Evolutionary conservation across 257 asterid genomes (phyloP).

Genomic region (Avicennia marina): DNA sequence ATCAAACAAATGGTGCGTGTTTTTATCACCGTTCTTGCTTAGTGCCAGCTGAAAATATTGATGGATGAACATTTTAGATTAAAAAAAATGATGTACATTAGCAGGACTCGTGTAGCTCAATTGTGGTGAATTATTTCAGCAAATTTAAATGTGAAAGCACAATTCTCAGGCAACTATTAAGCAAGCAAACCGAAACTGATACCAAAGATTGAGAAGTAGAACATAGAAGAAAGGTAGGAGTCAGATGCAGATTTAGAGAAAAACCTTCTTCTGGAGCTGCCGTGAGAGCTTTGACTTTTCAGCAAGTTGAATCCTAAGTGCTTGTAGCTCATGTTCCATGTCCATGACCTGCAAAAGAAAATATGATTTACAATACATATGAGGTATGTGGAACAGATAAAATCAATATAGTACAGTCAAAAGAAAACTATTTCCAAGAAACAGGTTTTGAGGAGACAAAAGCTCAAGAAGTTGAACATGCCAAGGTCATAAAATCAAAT

Average conservation of each 20-base stretch:
- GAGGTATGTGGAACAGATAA: neutral
- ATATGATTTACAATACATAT: neutral
- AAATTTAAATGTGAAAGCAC: neutral
- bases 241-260: slow-evolving; percentile 35
- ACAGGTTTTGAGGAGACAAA: too few species aligned
- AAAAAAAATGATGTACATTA: neutral
- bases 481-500: neutral
- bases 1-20: slow-evolving; percentile 35
- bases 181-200: neutral
- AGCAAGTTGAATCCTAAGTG: slow-evolving; percentile 79
- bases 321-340: slow-evolving; percentile 95
- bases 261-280: slow-evolving; percentile 51
- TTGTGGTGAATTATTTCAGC: neutral
- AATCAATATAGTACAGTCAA: neutral
- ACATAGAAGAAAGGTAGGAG: neutral
- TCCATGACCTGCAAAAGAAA: slow-evolving; percentile 75
- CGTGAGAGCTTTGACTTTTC: slow-evolving; percentile 40
- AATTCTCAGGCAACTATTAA: too few species aligned
- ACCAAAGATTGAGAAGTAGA: neutral
- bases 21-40: slow-evolving; percentile 42
- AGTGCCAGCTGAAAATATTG: slow-evolving; percentile 43
- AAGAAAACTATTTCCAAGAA: neutral
- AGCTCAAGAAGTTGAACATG: too few species aligned
- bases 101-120: neutral
- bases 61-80: slow-evolving; percentile 7